Percentiles rank a stretch among this genome's conserved stretches.
Evolutionary conservation across 78 protist genomes (phyloP).

Genomic region (Isochrysis galbana): DNA sequence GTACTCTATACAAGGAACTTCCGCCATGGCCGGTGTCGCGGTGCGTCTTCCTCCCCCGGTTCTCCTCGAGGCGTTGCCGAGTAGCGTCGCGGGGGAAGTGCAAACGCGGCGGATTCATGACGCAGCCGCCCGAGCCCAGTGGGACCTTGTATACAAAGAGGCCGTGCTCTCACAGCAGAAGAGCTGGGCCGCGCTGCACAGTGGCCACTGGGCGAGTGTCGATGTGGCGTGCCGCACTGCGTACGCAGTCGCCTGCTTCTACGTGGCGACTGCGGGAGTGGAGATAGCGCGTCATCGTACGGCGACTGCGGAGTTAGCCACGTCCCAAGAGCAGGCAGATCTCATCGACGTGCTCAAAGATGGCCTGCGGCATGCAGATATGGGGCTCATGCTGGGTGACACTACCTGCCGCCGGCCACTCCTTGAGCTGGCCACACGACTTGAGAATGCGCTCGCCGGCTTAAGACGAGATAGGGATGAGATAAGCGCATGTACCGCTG

Average conservation of each 20-base stretch:
- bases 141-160: too few relatives aligned
- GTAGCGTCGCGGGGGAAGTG: too few relatives aligned
- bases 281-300: neutral
- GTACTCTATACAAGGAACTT: too few relatives aligned
- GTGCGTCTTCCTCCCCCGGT: too few relatives aligned
- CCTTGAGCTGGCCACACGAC: neutral
- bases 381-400: constrained; percentile 5
- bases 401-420: neutral
- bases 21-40: too few relatives aligned
- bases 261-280: neutral
- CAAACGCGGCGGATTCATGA: too few relatives aligned
- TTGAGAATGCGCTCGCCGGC: neutral
- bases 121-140: too few relatives aligned
- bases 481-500: neutral
- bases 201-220: neutral
- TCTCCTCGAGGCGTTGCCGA: too few relatives aligned
- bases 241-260: neutral
- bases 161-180: too few relatives aligned
- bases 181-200: too few relatives aligned
- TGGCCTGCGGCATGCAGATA: neutral
- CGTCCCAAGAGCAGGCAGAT: too few relatives aligned
- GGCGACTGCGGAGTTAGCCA: too few relatives aligned
- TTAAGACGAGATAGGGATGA: neutral
- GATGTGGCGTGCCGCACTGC: neutral
- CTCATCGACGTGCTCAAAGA: neutral